Evolutionary conservation across 129 eudicot species (phyloP).

Genomic region (Lactuca sativa): DNA sequence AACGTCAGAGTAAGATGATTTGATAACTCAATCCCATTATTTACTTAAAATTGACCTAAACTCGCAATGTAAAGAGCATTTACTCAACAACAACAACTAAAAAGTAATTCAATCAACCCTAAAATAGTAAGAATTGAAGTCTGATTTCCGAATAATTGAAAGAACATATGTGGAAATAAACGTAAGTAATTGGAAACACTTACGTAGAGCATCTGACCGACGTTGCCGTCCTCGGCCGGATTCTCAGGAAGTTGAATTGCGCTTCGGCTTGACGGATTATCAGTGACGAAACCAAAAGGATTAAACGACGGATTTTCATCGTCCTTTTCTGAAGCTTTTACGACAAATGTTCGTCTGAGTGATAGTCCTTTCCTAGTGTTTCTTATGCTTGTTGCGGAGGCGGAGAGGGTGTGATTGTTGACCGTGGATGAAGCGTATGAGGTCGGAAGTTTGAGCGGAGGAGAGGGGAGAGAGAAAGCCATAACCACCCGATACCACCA

Average conservation of each 20-base stretch:
- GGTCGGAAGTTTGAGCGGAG: conserved; percentile 35
- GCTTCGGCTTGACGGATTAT: conserved; percentile 86
- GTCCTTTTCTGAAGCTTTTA: conserved; percentile 51
- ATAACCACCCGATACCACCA: conserved; percentile 23
- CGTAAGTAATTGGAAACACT: neutral
- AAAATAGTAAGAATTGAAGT: conserved; percentile 3
- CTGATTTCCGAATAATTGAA: neutral
- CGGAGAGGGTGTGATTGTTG: conserved; percentile 10
- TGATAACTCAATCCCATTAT: conserved; percentile 1
- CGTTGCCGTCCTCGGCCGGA: conserved; percentile 97
- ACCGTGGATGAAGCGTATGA: conserved; percentile 18
- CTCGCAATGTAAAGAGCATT: neutral
- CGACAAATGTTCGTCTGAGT: conserved; percentile 21
- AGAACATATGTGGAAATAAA: neutral
- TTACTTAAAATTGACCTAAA: conserved; percentile 6
- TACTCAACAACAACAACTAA: neutral
- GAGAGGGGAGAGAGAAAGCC: conserved; percentile 52
- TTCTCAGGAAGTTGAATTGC: conserved; percentile 91
- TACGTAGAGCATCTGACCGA: conserved; percentile 94
- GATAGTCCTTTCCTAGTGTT: conserved; percentile 22
- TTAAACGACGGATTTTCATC: conserved; percentile 63
- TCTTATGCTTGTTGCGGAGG: conserved; percentile 6
- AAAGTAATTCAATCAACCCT: conserved; percentile 1
- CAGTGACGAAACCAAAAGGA: conserved; percentile 96
- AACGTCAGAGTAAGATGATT: conserved; percentile 12